A percentile compares a stretch with the other conserved stretches of the same genome.
Evolutionary conservation across 805 yeast species (phyloP).

Genomic region (Candida odintsovae): DNA sequence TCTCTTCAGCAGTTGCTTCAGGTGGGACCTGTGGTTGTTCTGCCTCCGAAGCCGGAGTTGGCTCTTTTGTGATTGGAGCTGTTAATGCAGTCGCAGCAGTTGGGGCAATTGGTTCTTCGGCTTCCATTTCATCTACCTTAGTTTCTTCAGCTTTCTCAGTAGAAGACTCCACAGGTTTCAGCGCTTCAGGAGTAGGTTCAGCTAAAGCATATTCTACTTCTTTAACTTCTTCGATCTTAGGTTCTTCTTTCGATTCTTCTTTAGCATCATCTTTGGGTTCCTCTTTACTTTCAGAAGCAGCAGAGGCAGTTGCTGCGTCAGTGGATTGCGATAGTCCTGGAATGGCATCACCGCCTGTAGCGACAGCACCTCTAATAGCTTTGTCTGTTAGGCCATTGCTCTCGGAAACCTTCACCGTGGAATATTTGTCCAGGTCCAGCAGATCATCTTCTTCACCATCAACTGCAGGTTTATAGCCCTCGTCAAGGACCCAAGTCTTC

Average conservation of each 20-base stretch:
- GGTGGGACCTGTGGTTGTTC: background rate
- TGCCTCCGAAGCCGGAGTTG: background rate
- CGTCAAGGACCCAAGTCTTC: conserved; percentile 27
- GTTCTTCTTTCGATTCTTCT: background rate
- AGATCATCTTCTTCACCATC: conserved; percentile 39
- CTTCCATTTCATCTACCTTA: background rate
- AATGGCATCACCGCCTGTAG: conserved; percentile 36
- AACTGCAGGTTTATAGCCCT: conserved; percentile 15
- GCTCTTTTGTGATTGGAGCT: background rate
- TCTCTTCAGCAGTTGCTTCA: background rate
- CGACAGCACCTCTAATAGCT: conserved; percentile 52
- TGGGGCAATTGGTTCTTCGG: background rate
- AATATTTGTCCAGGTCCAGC: conserved; percentile 36
- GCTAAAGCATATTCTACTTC: background rate
- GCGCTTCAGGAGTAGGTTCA: background rate
- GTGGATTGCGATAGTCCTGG: conserved; percentile 35
- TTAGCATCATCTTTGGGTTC: background rate
- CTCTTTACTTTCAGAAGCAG: background rate
- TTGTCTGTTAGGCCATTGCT: conserved; percentile 33
- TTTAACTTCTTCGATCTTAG: background rate
- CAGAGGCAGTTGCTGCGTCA: conserved; percentile 4
- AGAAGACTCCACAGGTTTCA: background rate
- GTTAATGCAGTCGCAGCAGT: background rate
- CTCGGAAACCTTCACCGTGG: conserved; percentile 21
- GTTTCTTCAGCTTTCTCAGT: background rate